These are phyloP conservation scores for Schizochytrium sp. DNA, from an alignment of 108 stramenopile genomes.

Conservation along the genomic window DNA sequence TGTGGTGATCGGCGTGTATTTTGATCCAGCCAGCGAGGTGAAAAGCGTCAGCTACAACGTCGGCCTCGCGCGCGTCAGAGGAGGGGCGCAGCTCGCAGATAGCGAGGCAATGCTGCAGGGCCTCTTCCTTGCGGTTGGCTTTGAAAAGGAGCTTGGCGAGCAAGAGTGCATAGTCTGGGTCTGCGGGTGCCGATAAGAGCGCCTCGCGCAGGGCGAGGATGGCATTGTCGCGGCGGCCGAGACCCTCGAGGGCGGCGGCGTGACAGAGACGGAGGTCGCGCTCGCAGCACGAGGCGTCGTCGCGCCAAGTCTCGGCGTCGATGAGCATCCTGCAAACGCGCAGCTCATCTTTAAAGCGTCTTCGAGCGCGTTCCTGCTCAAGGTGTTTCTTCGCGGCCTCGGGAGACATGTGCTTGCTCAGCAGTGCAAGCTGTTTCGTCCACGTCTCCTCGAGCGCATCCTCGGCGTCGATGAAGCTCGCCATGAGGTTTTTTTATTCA, in stretches of 20 bases:
- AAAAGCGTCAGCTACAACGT: not conserved
- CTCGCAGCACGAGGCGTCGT: not conserved
- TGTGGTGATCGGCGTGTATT: not conserved
- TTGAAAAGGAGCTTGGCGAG: not conserved
- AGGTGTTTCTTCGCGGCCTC: not conserved
- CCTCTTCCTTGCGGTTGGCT: not conserved
- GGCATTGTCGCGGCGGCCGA: not conserved
- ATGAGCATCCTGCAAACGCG: not conserved
- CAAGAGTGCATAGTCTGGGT: not conserved
- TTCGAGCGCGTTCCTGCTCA: not conserved
- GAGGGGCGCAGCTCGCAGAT: not conserved
- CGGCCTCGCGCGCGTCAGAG: not conserved
- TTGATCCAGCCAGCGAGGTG: constrained; percentile 7
- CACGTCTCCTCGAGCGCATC: not conserved
- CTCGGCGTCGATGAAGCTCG: not conserved
- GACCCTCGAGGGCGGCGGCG: not conserved
- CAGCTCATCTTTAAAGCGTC: not conserved
- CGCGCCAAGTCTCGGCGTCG: not conserved
- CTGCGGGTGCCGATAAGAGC: not conserved
- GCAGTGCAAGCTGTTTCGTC: not conserved
- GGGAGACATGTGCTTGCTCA: not conserved
- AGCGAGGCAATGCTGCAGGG: not conserved
- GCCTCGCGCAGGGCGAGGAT: not conserved
- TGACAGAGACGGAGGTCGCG: not conserved
- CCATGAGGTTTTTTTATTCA: not conserved